Base-by-base conservation (phyloP, 495 filamentous ascomycete species). In the Aspergillus kassunensis region DNA sequence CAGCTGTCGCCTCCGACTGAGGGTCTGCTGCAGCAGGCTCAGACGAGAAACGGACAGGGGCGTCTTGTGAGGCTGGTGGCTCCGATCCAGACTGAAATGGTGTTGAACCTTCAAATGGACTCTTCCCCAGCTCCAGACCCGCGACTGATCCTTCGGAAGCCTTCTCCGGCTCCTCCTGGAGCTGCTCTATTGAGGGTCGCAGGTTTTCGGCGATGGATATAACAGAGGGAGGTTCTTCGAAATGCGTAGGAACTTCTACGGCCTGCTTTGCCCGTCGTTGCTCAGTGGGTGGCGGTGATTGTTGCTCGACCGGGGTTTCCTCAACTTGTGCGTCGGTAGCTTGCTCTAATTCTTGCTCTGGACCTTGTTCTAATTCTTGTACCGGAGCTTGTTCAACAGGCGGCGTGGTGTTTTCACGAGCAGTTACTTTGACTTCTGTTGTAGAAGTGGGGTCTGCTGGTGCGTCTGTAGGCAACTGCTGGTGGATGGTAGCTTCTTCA, bases 341-440 rank as follows among this genome's bases (percentile, higher is more conserved):
- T 36, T 35, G 40, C 23, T 33, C 25, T 24, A 27, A 9, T 35
- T 42, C 58, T 6, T 30, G 31, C 15, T 53, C 46, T 29, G 51
- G 42, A 21, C 48, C n/a, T 24, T 35, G 40, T 29, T 33, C 25
- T 24, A 27, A 9, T 35, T 42, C 58, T 6, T 30, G 31, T 18
- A 53, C 46, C 33, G 51, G 42, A 21, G 51, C n/a, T 24, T 46
- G 55, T 30, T 49, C 47, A 8, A 42, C 37, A 41, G 47, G 46
- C 11, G 20, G 37, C 12, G 13, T 40, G 15, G 46, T n/a, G n/a
- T n/a, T n/a, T n/a, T n/a, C n/a, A n/a, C n/a, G n/a, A n/a, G n/a
- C n/a, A n/a, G n/a, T n/a, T n/a, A n/a, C n/a, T n/a, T n/a, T n/a
- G n/a, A n/a, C n/a, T n/a, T n/a, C 29, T 23, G 44, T 40, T 31